Evolutionary conservation across 2,329 filamentous ascomycete species (phyloP).

Genomic region (Colletotrichum sp.): DNA sequence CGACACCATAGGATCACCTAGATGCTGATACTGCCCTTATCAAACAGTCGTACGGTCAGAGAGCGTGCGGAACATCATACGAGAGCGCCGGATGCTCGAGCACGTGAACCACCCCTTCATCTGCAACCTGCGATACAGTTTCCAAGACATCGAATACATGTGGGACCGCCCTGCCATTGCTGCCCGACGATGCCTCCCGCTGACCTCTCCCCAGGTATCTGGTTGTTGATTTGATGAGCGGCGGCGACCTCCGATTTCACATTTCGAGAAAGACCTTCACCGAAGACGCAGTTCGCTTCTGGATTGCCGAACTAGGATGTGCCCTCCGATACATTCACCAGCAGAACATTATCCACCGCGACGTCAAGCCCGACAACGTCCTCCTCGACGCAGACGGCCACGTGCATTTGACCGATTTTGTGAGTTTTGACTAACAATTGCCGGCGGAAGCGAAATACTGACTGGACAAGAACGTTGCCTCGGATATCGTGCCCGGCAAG

Average conservation of each 20-base stretch:
- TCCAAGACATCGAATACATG: conserved; percentile 99
- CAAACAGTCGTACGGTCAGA: conserved; percentile 88
- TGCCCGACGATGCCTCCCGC: not conserved
- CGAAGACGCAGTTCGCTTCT: conserved; percentile 94
- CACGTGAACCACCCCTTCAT: conserved; percentile 98
- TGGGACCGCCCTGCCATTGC: conserved; percentile 49
- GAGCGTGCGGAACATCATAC: conserved; percentile 97
- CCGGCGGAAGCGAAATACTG: conserved; percentile 18
- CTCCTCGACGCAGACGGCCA: conserved; percentile 88
- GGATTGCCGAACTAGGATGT: conserved; percentile 94
- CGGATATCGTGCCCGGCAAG: conserved; percentile 84
- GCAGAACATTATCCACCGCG: conserved; percentile 88
- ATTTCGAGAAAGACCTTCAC: conserved; percentile 98
- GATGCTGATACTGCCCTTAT: conserved; percentile 17
- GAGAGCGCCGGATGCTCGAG: conserved; percentile 96
- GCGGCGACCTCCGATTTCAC: conserved; percentile 94
- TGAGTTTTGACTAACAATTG: conserved; percentile 49
- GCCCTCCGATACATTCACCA: conserved; percentile 85
- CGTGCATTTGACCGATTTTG: conserved; percentile 97
- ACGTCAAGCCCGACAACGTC: conserved; percentile 92
- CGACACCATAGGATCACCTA: not conserved
- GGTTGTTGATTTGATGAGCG: conserved; percentile 97
- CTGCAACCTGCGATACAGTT: conserved; percentile 98
- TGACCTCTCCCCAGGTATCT: conserved; percentile 76
- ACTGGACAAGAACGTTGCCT: conserved; percentile 84